A percentile compares a stretch with the other conserved stretches of the same genome.
Conservation (phyloP, 2,329 filamentous ascomycete genomes). For the Fonsecaea pedrosoi region DNA sequence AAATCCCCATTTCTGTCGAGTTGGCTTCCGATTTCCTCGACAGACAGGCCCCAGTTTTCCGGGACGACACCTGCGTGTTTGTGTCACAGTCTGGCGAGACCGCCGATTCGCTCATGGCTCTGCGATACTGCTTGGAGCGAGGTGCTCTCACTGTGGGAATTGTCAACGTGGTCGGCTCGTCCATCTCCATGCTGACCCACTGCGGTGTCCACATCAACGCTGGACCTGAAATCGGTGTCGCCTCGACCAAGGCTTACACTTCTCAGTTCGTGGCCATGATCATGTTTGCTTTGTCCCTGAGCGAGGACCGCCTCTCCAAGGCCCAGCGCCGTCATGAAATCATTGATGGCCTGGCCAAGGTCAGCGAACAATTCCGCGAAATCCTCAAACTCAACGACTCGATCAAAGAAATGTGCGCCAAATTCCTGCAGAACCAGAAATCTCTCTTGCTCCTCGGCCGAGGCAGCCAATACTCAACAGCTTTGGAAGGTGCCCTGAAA, state of each 20-base stretch:
- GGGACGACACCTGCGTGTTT: conserved; percentile 98
- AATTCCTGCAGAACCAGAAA: conserved; percentile 97
- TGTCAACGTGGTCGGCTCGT: conserved; percentile 97
- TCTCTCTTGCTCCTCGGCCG: conserved; percentile 89
- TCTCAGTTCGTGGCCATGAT: conserved; percentile 99
- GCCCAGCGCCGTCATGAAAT: conserved; percentile 90
- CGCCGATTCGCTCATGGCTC: conserved; percentile 93
- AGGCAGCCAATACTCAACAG: conserved; percentile 95
- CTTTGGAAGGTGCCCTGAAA: conserved; percentile 94
- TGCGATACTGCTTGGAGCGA: conserved; percentile 97
- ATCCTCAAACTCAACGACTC: conserved; percentile 89
- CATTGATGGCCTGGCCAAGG: conserved; percentile 86
- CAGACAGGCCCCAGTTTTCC: conserved; percentile 95
- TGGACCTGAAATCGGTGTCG: conserved; percentile 97
- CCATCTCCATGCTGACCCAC: conserved; percentile 97
- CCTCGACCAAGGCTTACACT: conserved; percentile 98
- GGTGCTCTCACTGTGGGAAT: conserved; percentile 97
- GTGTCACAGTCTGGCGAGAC: conserved; percentile 99
- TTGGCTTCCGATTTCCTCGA: conserved; percentile 98
- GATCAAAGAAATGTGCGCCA: conserved; percentile 92
- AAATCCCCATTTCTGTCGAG: conserved; percentile 97
- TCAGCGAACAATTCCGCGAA: conserved; percentile 90
- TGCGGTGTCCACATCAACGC: conserved; percentile 99
- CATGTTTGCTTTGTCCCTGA: conserved; percentile 97
- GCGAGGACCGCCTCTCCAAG: conserved; percentile 96